phyloP scores from a whole-genome alignment of 768 basidiomycete genomes.

The Dentipellis fragilis region DNA sequence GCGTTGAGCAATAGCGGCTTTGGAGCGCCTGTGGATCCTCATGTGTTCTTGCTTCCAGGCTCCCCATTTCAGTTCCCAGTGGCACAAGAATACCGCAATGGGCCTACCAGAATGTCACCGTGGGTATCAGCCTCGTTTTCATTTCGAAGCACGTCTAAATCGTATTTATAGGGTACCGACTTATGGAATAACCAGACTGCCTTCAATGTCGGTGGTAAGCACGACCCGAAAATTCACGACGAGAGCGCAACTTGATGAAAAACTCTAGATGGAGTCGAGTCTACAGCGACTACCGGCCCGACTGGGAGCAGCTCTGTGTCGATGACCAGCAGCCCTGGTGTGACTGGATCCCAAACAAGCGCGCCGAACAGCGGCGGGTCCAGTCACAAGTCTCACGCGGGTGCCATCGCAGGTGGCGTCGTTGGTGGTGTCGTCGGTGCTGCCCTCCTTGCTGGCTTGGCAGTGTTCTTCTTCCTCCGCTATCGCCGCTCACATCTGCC shows the following conservation, averaged over 20 bases:
- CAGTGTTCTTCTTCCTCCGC: constrained; percentile 27
- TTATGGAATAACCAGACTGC: constrained; percentile 5
- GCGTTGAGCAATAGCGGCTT: neutral
- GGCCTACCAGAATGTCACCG: constrained; percentile 36
- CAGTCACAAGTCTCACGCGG: constrained; percentile 25
- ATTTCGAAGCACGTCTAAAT: neutral
- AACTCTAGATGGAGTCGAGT: neutral
- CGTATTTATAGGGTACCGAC: neutral
- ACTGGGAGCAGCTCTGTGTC: neutral
- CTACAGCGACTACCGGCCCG: neutral
- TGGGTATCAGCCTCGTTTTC: constrained; percentile 12
- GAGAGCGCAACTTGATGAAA: no score
- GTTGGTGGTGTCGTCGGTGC: constrained; percentile 43
- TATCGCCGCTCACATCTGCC: constrained; percentile 19
- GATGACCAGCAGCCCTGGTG: constrained; percentile 3
- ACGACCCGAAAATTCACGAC: no score
- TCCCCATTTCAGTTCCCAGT: constrained; percentile 24
- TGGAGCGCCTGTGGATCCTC: neutral
- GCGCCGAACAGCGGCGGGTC: neutral
- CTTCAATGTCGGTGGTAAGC: neutral
- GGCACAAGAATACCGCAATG: constrained; percentile 37
- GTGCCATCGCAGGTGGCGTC: constrained; percentile 58
- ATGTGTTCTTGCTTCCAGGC: constrained; percentile 1
- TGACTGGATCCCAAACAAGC: constrained; percentile 5
- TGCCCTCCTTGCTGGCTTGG: constrained; percentile 28